Percentiles rank a stretch among this genome's conserved stretches.
Conservation (phyloP, 2,329 filamentous ascomycete genomes). For the Hawksworthiomyces lignivorus region DNA sequence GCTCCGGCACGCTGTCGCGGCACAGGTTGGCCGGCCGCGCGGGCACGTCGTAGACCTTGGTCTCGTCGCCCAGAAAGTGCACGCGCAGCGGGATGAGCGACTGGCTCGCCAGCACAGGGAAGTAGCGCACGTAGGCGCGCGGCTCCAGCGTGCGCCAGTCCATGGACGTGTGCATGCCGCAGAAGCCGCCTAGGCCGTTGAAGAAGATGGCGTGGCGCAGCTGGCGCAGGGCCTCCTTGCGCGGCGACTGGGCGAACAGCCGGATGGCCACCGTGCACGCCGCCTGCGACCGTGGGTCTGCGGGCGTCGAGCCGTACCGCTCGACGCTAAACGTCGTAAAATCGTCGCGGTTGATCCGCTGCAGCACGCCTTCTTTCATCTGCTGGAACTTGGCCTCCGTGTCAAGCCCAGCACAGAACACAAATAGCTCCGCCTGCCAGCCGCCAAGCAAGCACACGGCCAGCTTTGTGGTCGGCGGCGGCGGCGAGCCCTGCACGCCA, state of each 20-base stretch:
- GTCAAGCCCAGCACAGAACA: slow-evolving; percentile 21
- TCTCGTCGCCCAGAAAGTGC: slow-evolving; percentile 3
- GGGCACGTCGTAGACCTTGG: background rate
- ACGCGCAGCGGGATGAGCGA: slow-evolving; percentile 9
- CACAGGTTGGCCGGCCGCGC: slow-evolving; percentile 1
- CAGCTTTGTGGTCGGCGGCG: slow-evolving; percentile 43
- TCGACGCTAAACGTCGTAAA: slow-evolving; percentile 24
- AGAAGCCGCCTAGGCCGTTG: slow-evolving; percentile 19
- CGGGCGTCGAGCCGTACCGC: slow-evolving; percentile 19
- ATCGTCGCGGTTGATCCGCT: slow-evolving; percentile 18
- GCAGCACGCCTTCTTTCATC: slow-evolving; percentile 22
- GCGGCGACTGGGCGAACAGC: slow-evolving; percentile 29
- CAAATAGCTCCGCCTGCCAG: slow-evolving; percentile 20
- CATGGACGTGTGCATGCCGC: slow-evolving; percentile 26
- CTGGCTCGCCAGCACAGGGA: slow-evolving; percentile 24
- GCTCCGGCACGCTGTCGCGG: background rate
- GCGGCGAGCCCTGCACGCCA: slow-evolving; percentile 32
- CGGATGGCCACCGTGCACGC: slow-evolving; percentile 33
- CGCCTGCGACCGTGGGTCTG: slow-evolving; percentile 24
- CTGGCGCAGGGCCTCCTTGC: slow-evolving; percentile 13
- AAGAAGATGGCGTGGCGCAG: slow-evolving; percentile 7
- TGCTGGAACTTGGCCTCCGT: slow-evolving; percentile 17
- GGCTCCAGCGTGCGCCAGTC: slow-evolving; percentile 29
- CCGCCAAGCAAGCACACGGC: slow-evolving; percentile 31
- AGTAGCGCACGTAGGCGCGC: slow-evolving; percentile 21